Evolutionary conservation across 192 early-diverging fungal species (phyloP), one percentile per base, ranked within the genome.

Genomic region (Coemansia sp.): DNA sequence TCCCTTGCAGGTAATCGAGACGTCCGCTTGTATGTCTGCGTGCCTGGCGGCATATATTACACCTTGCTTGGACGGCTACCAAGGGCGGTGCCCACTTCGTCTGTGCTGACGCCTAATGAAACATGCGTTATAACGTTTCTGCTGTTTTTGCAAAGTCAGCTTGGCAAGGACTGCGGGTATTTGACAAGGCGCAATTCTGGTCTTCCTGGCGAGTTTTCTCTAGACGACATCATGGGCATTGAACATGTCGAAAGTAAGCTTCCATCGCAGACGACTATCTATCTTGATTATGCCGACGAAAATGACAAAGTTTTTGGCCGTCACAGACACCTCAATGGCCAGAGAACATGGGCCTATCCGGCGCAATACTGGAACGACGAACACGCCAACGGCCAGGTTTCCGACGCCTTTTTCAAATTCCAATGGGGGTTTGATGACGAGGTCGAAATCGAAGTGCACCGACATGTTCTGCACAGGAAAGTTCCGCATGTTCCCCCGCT

Each of bases 301-400:
- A 32, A 32, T 32, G 61, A 15, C 13, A 26, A 46, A 16, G 61
- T 62, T 7, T 11, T 26, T 16, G 55, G 55, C 6, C 61, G 61
- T 0, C 61, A 62, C 46, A 16, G 22, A 7, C 42, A 11, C 16
- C 43, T 62, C 22, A 15, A n/a, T 18, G 43, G 61, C n/a, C 22
- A 16, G 19, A 41, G 61, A 19, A 46, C 61, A 22, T 62, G 61
- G 61, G 12, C 45, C 15, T 62, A 62, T 16, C 46, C 46, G 5
- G n/a, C 32, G 32, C 32, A 32, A 32, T 32, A 32, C 32, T 32
- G 32, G 32, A 32, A 32, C 32, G 32, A 32, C 32, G 32, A 32
- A 32, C 32, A 32, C 4, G 32, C 32, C 32, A 32, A 32, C 32
- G 32, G 32, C 32, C 32, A 32, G 32, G 32, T 32, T 32, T 32